phyloP scores from a whole-genome alignment of 169 alveolate species.

The Plasmodium inui region DNA sequence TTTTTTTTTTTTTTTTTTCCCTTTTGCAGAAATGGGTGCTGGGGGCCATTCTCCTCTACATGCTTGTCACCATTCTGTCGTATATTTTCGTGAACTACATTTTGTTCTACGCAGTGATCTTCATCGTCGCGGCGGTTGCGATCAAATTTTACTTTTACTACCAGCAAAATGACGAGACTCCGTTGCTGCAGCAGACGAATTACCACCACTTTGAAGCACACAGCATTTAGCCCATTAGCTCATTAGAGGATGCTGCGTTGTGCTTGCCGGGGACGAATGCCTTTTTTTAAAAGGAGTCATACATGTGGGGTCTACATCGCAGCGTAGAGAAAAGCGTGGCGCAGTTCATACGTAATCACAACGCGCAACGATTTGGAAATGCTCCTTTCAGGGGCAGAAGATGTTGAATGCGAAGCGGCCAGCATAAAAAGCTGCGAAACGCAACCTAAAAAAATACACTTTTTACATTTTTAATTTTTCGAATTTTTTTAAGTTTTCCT shows the following conservation, averaged over 20 bases:
- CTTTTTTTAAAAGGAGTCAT: neutral
- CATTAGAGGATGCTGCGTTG: neutral
- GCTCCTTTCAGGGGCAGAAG: neutral
- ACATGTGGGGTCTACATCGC: neutral
- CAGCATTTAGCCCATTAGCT: slow-evolving; percentile 3
- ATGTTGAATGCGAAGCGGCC: neutral
- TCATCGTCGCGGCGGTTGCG: slow-evolving; percentile 3
- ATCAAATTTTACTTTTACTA: slow-evolving; percentile 34
- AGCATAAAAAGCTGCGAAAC: neutral
- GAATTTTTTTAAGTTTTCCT: neutral
- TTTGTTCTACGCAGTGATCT: slow-evolving; percentile 39
- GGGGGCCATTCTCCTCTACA: slow-evolving; percentile 27
- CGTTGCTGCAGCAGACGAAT: slow-evolving; percentile 22
- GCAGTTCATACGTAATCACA: neutral
- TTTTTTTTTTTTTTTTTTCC: slow-evolving; percentile 24
- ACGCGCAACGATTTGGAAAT: neutral
- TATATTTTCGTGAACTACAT: slow-evolving; percentile 61
- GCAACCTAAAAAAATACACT: neutral
- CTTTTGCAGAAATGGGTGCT: slow-evolving; percentile 62
- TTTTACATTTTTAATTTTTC: slow-evolving; percentile 6
- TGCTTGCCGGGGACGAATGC: neutral
- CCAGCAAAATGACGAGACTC: slow-evolving; percentile 15
- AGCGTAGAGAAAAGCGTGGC: neutral
- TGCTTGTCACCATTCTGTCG: slow-evolving; percentile 37
- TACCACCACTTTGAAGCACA: slow-evolving; percentile 61